These are phyloP conservation scores for Dioscorea alata DNA, from an alignment of 106 monocot genomes.

Conservation along the genomic window DNA sequence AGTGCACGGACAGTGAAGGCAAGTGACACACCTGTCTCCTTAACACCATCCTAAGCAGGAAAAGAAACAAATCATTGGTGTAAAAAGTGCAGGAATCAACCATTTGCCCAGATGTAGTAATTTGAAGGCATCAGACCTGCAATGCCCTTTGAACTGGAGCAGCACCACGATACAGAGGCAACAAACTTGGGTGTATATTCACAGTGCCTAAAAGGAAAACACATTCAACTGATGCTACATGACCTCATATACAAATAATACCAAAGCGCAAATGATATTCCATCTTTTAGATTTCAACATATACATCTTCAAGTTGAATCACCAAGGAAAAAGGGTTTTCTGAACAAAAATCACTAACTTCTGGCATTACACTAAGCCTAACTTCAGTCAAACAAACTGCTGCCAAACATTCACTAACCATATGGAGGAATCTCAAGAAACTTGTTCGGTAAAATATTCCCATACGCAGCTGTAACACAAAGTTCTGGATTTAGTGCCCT, in stretches of 20 bases:
- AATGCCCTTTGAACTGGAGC: conserved; percentile 98
- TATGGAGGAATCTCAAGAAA: conserved; percentile 80
- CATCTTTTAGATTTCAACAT: too few species aligned
- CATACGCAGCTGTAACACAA: conserved; percentile 93
- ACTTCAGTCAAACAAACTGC: too few species aligned
- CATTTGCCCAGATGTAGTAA: not conserved
- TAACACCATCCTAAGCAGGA: conserved; percentile 68
- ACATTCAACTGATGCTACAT: too few species aligned
- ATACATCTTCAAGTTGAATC: too few species aligned
- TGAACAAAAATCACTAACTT: too few species aligned
- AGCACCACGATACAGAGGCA: conserved; percentile 97
- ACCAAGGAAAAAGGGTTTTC: too few species aligned
- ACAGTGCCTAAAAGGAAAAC: conserved; percentile 54
- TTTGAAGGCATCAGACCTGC: conserved; percentile 40
- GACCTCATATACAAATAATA: too few species aligned
- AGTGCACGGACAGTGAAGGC: conserved; percentile 84
- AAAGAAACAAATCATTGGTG: conserved; percentile 2
- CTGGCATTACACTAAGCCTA: too few species aligned
- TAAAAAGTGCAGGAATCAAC: not conserved
- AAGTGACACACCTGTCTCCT: conserved; percentile 87
- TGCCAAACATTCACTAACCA: conserved; percentile 43
- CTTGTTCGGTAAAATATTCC: conserved; percentile 80
- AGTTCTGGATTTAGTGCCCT: conserved; percentile 69
- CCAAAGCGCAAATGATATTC: too few species aligned
- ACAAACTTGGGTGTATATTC: conserved; percentile 96